Conservation (phyloP, 176 grass and related monocot species). For the Avena insularis region DNA sequence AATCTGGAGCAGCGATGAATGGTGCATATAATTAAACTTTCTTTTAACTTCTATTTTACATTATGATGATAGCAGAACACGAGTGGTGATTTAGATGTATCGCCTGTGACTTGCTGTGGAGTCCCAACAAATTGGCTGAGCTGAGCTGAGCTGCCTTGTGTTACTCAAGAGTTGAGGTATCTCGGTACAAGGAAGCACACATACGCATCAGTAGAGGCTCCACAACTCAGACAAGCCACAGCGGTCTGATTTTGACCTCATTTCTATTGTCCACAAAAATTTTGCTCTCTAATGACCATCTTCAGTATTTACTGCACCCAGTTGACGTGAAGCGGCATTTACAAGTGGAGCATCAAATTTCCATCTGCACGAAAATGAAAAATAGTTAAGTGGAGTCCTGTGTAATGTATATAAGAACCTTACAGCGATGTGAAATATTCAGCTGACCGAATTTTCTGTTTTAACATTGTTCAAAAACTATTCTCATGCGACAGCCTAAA, state of each 20-base stretch:
- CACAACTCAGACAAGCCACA: conserved; percentile 14
- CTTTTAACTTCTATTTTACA: conserved; percentile 5
- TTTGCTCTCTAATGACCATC: conserved; percentile 37
- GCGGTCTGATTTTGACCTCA: conserved; percentile 31
- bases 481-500: neutral
- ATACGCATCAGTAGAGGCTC: conserved; percentile 31
- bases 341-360: conserved; percentile 57
- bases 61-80: conserved; percentile 5
- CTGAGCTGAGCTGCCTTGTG: neutral
- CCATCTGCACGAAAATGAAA: conserved; percentile 54
- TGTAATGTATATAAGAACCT: neutral
- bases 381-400: neutral
- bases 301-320: conserved; percentile 37
- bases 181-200: conserved; percentile 34
- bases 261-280: conserved; percentile 40
- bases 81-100: neutral
- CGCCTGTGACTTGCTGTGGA: neutral
- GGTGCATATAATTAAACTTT: conserved; percentile 23
- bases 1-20: neutral
- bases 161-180: neutral
- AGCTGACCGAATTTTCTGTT: neutral
- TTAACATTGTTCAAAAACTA: neutral
- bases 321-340: conserved; percentile 40
- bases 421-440: neutral
- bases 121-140: neutral